These are phyloP conservation scores for Cystobasidium tubakii DNA, from an alignment of 768 basidiomycete species.

Conservation along the genomic window DNA sequence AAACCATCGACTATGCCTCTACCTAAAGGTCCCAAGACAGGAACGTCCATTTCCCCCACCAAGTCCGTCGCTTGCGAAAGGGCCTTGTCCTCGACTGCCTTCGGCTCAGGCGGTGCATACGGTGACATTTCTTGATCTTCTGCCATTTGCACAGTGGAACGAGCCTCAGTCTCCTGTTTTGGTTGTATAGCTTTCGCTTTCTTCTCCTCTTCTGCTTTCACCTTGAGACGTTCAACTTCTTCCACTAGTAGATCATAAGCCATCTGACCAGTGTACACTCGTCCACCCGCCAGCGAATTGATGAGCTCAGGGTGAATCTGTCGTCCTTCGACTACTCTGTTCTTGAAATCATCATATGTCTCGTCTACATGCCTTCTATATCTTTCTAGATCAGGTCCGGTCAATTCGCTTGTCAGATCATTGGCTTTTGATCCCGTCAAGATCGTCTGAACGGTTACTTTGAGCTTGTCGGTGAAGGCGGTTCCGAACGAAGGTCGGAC, in stretches of 20 bases:
- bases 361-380: slow-evolving; percentile 42
- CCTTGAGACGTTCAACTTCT: neutral
- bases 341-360: slow-evolving; percentile 46
- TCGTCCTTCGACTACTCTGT: slow-evolving; percentile 41
- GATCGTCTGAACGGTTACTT: slow-evolving; percentile 44
- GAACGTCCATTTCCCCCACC: neutral
- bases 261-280: slow-evolving; percentile 41
- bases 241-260: slow-evolving; percentile 43
- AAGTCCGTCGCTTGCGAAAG: neutral
- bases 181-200: slow-evolving; percentile 24
- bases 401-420: slow-evolving; percentile 39
- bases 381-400: slow-evolving; percentile 36
- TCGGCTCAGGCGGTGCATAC: slow-evolving; percentile 7
- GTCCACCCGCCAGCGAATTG: slow-evolving; percentile 45
- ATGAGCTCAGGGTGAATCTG: slow-evolving; percentile 42
- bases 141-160: neutral
- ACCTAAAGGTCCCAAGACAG: slow-evolving; percentile 38
- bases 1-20: slow-evolving; percentile 44
- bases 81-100: neutral
- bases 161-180: slow-evolving; percentile 35
- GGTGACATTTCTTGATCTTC: slow-evolving; percentile 14
- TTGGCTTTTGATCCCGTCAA: slow-evolving; percentile 42
- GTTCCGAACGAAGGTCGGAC: slow-evolving; percentile 45
- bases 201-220: neutral
- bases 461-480: slow-evolving; percentile 45